These are phyloP conservation scores for Alternaria solani DNA, from an alignment of 2,329 filamentous ascomycete genomes.

Conservation along the genomic window DNA sequence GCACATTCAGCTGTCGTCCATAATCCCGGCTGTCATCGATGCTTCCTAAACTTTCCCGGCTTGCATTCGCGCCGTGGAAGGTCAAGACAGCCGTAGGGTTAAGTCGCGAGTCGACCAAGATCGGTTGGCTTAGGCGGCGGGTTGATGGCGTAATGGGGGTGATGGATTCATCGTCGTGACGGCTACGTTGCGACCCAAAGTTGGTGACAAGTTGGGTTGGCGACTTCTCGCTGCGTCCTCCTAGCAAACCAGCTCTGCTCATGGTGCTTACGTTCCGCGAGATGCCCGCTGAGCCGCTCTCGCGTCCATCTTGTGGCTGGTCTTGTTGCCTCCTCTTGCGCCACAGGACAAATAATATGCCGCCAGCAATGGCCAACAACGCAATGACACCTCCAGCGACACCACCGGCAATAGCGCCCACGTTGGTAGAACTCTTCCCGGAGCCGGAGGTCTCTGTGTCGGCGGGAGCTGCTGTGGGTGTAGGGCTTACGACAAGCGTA, in stretches of 20 bases:
- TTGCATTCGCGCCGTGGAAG: slow-evolving; percentile 53
- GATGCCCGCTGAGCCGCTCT: slow-evolving; percentile 33
- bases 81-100: slow-evolving; percentile 58
- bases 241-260: slow-evolving; percentile 57
- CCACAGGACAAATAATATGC: slow-evolving; percentile 52
- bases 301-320: slow-evolving; percentile 24
- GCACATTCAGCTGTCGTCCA: slow-evolving; percentile 57
- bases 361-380: slow-evolving; percentile 48
- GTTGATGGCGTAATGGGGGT: slow-evolving; percentile 47
- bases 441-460: slow-evolving; percentile 17
- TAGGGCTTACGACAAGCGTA: slow-evolving; percentile 53
- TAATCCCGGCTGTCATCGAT: slow-evolving; percentile 59
- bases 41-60: slow-evolving; percentile 56
- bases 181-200: slow-evolving; percentile 38
- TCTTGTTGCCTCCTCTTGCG: slow-evolving; percentile 40
- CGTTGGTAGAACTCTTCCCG: slow-evolving; percentile 40
- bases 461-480: slow-evolving; percentile 27
- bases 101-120: slow-evolving; percentile 59
- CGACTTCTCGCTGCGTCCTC: slow-evolving; percentile 33
- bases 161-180: slow-evolving; percentile 43
- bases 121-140: slow-evolving; percentile 53
- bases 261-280: slow-evolving; percentile 58
- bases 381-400: slow-evolving; percentile 54
- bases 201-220: slow-evolving; percentile 40
- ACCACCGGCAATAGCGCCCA: slow-evolving; percentile 57